Conservation (phyloP, 2,329 filamentous ascomycete species). For the Sporothrix brasiliensis region DNA sequence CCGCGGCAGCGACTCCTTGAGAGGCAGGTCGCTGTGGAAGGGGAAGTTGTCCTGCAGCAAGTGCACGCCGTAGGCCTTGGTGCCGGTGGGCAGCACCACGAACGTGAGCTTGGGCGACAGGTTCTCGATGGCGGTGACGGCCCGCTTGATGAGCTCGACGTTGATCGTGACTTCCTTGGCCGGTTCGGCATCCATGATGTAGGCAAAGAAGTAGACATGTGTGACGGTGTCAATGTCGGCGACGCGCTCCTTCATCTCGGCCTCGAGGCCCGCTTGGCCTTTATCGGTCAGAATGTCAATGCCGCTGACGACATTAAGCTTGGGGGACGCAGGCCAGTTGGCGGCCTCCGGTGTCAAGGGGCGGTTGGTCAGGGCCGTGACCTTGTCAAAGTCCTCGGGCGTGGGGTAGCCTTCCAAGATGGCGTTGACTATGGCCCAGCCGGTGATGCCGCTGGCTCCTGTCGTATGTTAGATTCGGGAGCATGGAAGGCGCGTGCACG, state of each 20-base stretch:
- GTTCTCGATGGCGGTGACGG: slow-evolving; percentile 45
- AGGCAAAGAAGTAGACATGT: slow-evolving; percentile 50
- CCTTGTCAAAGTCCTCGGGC: slow-evolving; percentile 48
- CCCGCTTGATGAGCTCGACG: slow-evolving; percentile 45
- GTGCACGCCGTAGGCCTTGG: slow-evolving; percentile 46
- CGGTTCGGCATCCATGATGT: slow-evolving; percentile 44
- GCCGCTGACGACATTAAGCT: slow-evolving; percentile 44
- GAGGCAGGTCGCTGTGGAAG: slow-evolving; percentile 43
- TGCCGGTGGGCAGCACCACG: slow-evolving; percentile 48
- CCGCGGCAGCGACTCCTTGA: slow-evolving; percentile 47
- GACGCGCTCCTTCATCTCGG: slow-evolving; percentile 43
- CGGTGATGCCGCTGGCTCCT: slow-evolving; percentile 53
- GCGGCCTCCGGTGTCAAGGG: slow-evolving; percentile 41
- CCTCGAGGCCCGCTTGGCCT: slow-evolving; percentile 41
- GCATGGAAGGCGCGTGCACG: not conserved
- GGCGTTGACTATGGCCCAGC: slow-evolving; percentile 54
- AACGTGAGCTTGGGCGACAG: slow-evolving; percentile 46
- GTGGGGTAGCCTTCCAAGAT: slow-evolving; percentile 52
- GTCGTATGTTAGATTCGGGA: slow-evolving; percentile 27
- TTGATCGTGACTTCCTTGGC: slow-evolving; percentile 44
- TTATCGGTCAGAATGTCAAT: slow-evolving; percentile 43
- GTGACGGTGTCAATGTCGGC: slow-evolving; percentile 46
- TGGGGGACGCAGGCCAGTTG: slow-evolving; percentile 41
- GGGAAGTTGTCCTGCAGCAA: slow-evolving; percentile 40
- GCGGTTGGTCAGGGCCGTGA: slow-evolving; percentile 54